A percentile compares a stretch with the other conserved stretches of the same genome.
phyloP scores from a whole-genome alignment of 208 protist genomes.

The Lotmaria passim region DNA sequence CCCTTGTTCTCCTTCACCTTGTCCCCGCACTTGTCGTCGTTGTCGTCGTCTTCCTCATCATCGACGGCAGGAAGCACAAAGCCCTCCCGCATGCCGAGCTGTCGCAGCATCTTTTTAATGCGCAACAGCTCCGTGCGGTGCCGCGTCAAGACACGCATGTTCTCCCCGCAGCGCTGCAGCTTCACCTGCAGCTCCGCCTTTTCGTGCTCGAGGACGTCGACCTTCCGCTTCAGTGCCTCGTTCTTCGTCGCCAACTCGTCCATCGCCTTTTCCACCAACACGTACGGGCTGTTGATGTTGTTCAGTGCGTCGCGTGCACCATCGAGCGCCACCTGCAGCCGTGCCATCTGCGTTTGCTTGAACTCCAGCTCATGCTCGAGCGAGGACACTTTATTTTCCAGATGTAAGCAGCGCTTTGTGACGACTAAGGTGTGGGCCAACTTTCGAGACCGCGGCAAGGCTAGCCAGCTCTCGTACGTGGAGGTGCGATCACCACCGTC shows the following conservation, averaged over 20 bases:
- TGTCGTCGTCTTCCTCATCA: slow-evolving; percentile 8
- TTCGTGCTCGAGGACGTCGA: slow-evolving; percentile 52
- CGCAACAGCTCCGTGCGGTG: slow-evolving; percentile 81
- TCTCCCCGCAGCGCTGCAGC: slow-evolving; percentile 54
- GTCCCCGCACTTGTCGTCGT: not conserved
- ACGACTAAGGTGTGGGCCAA: slow-evolving; percentile 76
- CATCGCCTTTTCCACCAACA: slow-evolving; percentile 78
- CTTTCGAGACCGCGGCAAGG: slow-evolving; percentile 80
- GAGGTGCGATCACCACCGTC: not conserved
- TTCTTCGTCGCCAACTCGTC: slow-evolving; percentile 60
- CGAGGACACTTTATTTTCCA: slow-evolving; percentile 74
- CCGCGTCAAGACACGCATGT: slow-evolving; percentile 67
- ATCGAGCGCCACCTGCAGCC: slow-evolving; percentile 75
- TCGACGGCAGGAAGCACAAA: slow-evolving; percentile 25
- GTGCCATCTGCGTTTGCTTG: slow-evolving; percentile 73
- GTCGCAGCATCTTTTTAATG: slow-evolving; percentile 71
- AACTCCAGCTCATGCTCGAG: slow-evolving; percentile 73
- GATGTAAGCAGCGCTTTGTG: slow-evolving; percentile 88
- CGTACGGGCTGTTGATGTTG: slow-evolving; percentile 87
- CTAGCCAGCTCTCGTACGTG: slow-evolving; percentile 67
- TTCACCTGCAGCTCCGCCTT: slow-evolving; percentile 52
- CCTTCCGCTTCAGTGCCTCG: slow-evolving; percentile 57
- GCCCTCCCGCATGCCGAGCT: slow-evolving; percentile 64
- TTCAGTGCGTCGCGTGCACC: slow-evolving; percentile 81
- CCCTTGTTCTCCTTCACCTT: not conserved